phyloP scores from a whole-genome alignment of 1,284 basidiomycete species.

The Trametes versicolor region DNA sequence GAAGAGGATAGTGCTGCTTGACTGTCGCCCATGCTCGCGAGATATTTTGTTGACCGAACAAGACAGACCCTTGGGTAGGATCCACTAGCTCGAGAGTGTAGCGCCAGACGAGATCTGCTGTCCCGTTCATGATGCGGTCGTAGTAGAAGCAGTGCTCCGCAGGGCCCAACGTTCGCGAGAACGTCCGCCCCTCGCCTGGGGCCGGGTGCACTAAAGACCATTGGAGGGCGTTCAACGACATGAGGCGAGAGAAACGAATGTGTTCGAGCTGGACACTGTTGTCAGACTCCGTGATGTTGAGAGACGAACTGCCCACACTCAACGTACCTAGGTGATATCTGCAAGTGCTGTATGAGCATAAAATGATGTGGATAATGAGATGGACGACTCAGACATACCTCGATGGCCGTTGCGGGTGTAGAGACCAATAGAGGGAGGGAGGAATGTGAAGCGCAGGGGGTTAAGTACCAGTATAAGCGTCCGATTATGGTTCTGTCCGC shows the following conservation, averaged over 20 bases:
- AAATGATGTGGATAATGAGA: too few species aligned
- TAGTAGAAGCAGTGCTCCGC: constrained; percentile 58
- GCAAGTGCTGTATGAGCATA: too few species aligned
- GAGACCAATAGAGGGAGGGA: too few species aligned
- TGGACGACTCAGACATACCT: too few species aligned
- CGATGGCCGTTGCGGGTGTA: too few species aligned
- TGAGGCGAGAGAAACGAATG: neutral
- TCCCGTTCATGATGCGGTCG: constrained; percentile 54
- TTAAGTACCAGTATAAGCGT: too few species aligned
- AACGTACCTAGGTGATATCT: too few species aligned
- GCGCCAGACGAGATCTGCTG: constrained; percentile 54
- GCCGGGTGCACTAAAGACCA: constrained; percentile 21
- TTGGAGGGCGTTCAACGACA: constrained; percentile 4
- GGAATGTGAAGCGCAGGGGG: too few species aligned
- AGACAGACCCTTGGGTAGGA: constrained; percentile 21
- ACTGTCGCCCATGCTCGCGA: constrained; percentile 52
- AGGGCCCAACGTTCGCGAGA: constrained; percentile 50
- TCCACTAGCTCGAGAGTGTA: constrained; percentile 44
- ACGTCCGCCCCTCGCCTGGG: constrained; percentile 25
- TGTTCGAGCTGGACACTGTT: too few species aligned
- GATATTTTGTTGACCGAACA: constrained; percentile 46
- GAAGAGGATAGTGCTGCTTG: constrained; percentile 58
- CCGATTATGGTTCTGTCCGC: too few species aligned
- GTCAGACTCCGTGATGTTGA: too few species aligned
- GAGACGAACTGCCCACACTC: too few species aligned